These are phyloP conservation scores for Nitzschia palea DNA, from an alignment of 108 stramenopile genomes.

Conservation along the genomic window DNA sequence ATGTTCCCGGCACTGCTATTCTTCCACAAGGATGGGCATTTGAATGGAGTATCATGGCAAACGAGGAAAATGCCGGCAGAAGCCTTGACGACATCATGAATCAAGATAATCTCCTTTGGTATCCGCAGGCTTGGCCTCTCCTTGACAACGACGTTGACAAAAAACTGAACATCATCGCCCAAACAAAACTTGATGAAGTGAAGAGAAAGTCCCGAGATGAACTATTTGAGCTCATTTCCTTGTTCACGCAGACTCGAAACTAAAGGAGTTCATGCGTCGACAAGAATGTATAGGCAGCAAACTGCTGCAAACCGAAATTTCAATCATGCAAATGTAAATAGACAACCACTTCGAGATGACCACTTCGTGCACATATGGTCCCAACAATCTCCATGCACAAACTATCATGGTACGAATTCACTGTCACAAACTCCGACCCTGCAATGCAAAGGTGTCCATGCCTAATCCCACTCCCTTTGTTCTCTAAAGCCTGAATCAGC, in stretches of 20 bases:
- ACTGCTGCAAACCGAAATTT: no score
- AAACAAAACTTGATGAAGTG: not conserved
- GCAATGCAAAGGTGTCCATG: no score
- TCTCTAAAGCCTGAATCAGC: no score
- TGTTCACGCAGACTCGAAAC: not conserved
- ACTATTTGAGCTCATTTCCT: constrained; percentile 3
- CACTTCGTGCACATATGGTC: no score
- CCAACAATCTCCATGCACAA: no score
- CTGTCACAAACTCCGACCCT: no score
- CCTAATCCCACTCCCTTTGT: no score
- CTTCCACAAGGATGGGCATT: constrained; percentile 41
- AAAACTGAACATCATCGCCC: constrained; percentile 2
- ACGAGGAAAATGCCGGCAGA: constrained; percentile 40
- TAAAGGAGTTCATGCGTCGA: no score
- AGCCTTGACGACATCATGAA: constrained; percentile 36
- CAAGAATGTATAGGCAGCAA: not conserved
- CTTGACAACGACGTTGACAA: not conserved
- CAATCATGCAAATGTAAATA: no score
- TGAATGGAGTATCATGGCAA: constrained; percentile 39
- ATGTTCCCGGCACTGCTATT: constrained; percentile 47
- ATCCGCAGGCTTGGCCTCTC: constrained; percentile 59
- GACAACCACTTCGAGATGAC: no score
- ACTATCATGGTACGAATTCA: no score
- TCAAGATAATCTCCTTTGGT: constrained; percentile 39
- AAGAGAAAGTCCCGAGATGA: not conserved